Conservation (phyloP, 345 rosid genomes). For the Aquilaria sinensis region DNA sequence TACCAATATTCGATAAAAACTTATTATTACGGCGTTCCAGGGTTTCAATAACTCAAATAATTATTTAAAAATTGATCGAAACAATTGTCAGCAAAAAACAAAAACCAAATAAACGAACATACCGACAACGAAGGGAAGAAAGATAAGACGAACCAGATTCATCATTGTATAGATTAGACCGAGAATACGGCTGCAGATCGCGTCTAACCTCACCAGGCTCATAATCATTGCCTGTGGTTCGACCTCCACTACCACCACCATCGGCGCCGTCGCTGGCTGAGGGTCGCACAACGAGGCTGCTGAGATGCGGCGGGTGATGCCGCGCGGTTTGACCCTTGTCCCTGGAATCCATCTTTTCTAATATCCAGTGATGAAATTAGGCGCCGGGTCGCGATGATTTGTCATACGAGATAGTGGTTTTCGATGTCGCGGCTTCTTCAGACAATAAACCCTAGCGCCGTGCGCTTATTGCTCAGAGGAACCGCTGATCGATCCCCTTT, state of each 20-base stretch:
- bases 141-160: constrained; percentile 45
- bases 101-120: background rate
- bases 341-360: constrained; percentile 55
- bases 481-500: no score
- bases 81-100: background rate
- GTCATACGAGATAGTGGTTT: no score
- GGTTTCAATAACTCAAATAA: no score
- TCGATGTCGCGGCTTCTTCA: no score
- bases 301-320: constrained; percentile 72
- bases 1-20: no score
- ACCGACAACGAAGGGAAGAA: background rate
- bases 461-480: no score
- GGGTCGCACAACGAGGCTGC: constrained; percentile 81
- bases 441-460: no score
- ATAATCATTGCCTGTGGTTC: constrained; percentile 36
- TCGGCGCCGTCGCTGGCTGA: constrained; percentile 44
- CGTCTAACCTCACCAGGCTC: constrained; percentile 66
- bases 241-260: constrained; percentile 24
- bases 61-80: no score
- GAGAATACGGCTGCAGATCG: constrained; percentile 41
- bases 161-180: constrained; percentile 46
- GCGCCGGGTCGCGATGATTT: no score
- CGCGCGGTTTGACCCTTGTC: constrained; percentile 51
- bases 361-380: no score
- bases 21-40: no score